These are phyloP conservation scores for Fusarium metavorans DNA, from an alignment of 2,329 filamentous ascomycete species.

Conservation along the genomic window DNA sequence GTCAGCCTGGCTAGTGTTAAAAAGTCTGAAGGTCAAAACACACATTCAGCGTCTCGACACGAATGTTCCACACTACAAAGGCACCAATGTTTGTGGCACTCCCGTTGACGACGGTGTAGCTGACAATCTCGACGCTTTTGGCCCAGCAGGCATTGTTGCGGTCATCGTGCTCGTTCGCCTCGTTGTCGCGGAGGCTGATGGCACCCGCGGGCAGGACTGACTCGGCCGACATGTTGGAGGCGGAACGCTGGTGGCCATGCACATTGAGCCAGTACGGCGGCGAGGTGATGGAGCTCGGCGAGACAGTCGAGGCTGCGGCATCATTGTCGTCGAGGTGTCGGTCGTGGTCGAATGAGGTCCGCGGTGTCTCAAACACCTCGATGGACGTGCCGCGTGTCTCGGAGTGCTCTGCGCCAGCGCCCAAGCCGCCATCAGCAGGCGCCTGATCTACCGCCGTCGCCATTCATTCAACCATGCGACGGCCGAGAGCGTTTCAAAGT, in stretches of 20 bases:
- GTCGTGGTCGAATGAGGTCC: constrained; percentile 41
- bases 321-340: constrained; percentile 24
- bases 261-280: constrained; percentile 61
- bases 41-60: constrained; percentile 86
- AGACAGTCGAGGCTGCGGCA: constrained; percentile 40
- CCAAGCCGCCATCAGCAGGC: constrained; percentile 37
- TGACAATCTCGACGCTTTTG: constrained; percentile 69
- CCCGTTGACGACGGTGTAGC: constrained; percentile 68
- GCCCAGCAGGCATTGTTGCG: constrained; percentile 73
- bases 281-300: constrained; percentile 49
- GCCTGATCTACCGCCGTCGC: constrained; percentile 47
- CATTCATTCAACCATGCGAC: constrained; percentile 53
- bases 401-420: constrained; percentile 24
- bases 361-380: constrained; percentile 44
- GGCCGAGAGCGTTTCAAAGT: constrained; percentile 9
- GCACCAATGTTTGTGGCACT: constrained; percentile 76
- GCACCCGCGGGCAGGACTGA: constrained; percentile 64
- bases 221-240: constrained; percentile 61
- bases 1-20: background rate
- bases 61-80: constrained; percentile 95
- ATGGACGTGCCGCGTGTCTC: constrained; percentile 34
- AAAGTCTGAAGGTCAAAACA: constrained; percentile 24
- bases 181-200: constrained; percentile 74
- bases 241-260: constrained; percentile 51
- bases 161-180: constrained; percentile 62